Evolutionary conservation across 495 filamentous ascomycete species (phyloP).

Genomic region (Annulohypoxylon maeteangense): DNA sequence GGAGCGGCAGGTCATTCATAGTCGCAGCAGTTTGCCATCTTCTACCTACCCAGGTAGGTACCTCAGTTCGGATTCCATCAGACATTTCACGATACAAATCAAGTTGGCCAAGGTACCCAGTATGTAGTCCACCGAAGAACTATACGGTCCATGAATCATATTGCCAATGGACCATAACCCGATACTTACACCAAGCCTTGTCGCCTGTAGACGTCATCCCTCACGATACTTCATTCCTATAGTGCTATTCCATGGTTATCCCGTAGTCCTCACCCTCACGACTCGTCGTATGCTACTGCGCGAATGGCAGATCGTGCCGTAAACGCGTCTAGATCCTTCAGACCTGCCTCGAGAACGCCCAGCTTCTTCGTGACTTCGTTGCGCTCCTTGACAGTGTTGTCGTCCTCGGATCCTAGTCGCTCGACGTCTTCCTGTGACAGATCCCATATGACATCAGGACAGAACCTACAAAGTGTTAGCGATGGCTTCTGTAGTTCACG

Average conservation of each 20-base stretch:
- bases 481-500: background rate
- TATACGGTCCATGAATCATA: too few relatives aligned
- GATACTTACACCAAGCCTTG: background rate
- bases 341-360: constrained; percentile 31
- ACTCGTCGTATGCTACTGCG: constrained; percentile 7
- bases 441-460: constrained; percentile 41
- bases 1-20: too few relatives aligned
- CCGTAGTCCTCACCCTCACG: too few relatives aligned
- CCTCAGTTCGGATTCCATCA: too few relatives aligned
- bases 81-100: too few relatives aligned
- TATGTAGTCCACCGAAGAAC: too few relatives aligned
- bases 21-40: too few relatives aligned
- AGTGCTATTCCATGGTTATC: too few relatives aligned
- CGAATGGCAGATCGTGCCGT: constrained; percentile 23
- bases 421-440: constrained; percentile 32
- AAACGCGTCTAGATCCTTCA: constrained; percentile 38
- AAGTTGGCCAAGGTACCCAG: too few relatives aligned
- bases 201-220: background rate
- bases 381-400: constrained; percentile 40
- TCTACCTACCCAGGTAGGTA: too few relatives aligned
- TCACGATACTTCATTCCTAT: background rate
- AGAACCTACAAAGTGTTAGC: constrained; percentile 31
- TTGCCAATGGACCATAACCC: too few relatives aligned
- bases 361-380: constrained; percentile 34
- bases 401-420: constrained; percentile 41